Evolutionary conservation across 495 filamentous ascomycete genomes (phyloP).

Genomic region (Penicillium soppii): DNA sequence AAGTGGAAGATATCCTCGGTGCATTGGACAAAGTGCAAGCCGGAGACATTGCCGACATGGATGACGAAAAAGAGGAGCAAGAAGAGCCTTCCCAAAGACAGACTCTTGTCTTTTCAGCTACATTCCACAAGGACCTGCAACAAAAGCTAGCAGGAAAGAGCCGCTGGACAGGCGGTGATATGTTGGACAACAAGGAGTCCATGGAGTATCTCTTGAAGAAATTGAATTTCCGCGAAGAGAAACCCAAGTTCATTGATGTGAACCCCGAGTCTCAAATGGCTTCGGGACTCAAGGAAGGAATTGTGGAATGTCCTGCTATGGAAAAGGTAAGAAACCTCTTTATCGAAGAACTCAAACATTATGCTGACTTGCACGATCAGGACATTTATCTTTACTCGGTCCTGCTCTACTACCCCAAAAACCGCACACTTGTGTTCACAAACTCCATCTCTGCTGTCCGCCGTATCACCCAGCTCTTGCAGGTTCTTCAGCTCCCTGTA

Average conservation of each 20-base stretch:
- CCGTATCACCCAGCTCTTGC: conserved; percentile 79
- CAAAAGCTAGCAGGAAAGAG: conserved; percentile 82
- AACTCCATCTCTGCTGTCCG: conserved; percentile 94
- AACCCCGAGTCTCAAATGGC: conserved; percentile 89
- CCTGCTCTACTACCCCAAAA: conserved; percentile 76
- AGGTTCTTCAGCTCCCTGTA: conserved; percentile 75
- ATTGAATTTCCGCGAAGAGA: conserved; percentile 77
- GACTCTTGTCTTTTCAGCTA: conserved; percentile 94
- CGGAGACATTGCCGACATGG: conserved; percentile 35
- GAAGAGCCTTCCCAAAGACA: conserved; percentile 44
- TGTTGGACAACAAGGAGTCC: conserved; percentile 71
- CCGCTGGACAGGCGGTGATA: conserved; percentile 48
- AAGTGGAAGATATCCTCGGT: conserved; percentile 79
- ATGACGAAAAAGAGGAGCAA: conserved; percentile 29
- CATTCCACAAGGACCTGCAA: conserved; percentile 86
- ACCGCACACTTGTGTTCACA: conserved; percentile 82
- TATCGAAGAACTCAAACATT: background rate
- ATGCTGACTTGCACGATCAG: conserved; percentile 31
- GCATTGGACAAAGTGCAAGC: conserved; percentile 62
- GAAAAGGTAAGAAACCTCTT: conserved; percentile 67
- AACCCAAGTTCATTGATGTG: conserved; percentile 89
- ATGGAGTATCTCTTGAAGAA: conserved; percentile 92
- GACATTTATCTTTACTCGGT: conserved; percentile 93
- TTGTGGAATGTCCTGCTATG: conserved; percentile 86
- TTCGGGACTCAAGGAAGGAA: conserved; percentile 76